Evolutionary conservation across 257 asterid species (phyloP).

Genomic region (Fraxinus cuspidata): DNA sequence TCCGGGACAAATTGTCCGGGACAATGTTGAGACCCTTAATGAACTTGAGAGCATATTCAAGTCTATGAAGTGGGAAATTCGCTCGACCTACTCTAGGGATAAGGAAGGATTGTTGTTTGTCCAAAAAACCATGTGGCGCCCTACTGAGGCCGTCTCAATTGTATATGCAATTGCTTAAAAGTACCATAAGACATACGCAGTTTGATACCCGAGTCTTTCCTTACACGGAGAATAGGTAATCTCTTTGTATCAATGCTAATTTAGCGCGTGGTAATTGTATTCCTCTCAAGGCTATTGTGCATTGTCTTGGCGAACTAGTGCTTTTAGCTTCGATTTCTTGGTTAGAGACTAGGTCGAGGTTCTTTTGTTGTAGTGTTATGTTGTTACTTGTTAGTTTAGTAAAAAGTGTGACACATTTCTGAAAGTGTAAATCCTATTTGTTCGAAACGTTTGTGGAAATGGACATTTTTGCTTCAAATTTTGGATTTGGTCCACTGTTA

Average conservation of each 20-base stretch:
- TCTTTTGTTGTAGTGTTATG: slow-evolving; percentile 35
- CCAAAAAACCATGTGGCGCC: slow-evolving; percentile 31
- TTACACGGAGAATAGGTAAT: slow-evolving; percentile 36
- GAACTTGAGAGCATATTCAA: slow-evolving; percentile 29
- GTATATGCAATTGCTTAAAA: slow-evolving; percentile 20
- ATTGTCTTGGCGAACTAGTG: slow-evolving; percentile 33
- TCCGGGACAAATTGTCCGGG: slow-evolving; percentile 37
- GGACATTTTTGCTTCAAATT: background rate
- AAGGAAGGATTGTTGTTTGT: slow-evolving; percentile 28
- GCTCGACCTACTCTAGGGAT: slow-evolving; percentile 23
- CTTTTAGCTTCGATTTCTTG: slow-evolving; percentile 22
- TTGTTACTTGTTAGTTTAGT: slow-evolving; percentile 34
- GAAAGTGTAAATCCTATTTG: slow-evolving; percentile 34
- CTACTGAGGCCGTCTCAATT: slow-evolving; percentile 20
- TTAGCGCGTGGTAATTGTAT: slow-evolving; percentile 22
- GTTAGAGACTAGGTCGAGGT: slow-evolving; percentile 38
- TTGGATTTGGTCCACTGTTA: background rate
- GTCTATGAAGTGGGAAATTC: slow-evolving; percentile 28
- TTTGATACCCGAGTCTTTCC: slow-evolving; percentile 33
- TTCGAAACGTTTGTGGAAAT: slow-evolving; percentile 19
- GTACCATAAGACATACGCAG: background rate
- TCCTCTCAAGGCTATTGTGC: slow-evolving; percentile 27
- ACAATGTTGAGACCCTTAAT: slow-evolving; percentile 14
- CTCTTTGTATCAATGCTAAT: slow-evolving; percentile 27
- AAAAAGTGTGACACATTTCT: background rate